Conservation (phyloP, 2,329 filamentous ascomycete genomes). For the Talaromyces sp. region DNA sequence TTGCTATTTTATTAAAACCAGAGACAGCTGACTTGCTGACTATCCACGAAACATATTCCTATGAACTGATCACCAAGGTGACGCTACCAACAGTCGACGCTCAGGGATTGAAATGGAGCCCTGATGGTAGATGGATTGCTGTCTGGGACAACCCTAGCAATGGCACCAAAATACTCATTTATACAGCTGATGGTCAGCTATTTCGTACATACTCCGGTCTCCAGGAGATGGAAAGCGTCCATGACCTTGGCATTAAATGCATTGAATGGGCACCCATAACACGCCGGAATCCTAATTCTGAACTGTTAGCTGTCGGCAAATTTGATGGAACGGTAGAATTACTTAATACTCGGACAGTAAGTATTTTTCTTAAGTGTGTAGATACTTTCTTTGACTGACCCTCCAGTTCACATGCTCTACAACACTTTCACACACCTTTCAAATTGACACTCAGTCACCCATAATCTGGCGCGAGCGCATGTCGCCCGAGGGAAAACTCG, state of each 20-base stretch:
- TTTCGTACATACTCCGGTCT: constrained; percentile 48
- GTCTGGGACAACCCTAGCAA: constrained; percentile 50
- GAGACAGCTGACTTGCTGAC: constrained; percentile 33
- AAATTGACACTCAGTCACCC: constrained; percentile 23
- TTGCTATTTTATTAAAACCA: constrained; percentile 35
- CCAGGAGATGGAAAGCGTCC: constrained; percentile 27
- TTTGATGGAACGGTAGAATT: constrained; percentile 47
- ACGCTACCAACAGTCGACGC: constrained; percentile 49
- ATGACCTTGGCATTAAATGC: constrained; percentile 46
- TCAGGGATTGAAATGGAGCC: constrained; percentile 54
- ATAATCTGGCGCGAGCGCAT: constrained; percentile 30
- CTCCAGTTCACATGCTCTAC: constrained; percentile 27
- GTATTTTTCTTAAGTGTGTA: constrained; percentile 3
- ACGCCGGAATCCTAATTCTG: constrained; percentile 19
- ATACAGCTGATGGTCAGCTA: constrained; percentile 54
- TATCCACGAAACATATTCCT: constrained; percentile 30
- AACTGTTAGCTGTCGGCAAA: constrained; percentile 45
- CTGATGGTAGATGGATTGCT: constrained; percentile 54
- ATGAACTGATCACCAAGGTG: constrained; percentile 27
- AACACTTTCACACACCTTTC: constrained; percentile 29
- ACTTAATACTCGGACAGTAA: constrained; percentile 38
- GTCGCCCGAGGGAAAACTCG: constrained; percentile 18
- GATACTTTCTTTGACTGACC: neutral
- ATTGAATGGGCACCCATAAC: constrained; percentile 48
- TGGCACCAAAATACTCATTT: constrained; percentile 48